Conservation (phyloP, 352 stramenopile species). For the Pythium aristosporum region DNA sequence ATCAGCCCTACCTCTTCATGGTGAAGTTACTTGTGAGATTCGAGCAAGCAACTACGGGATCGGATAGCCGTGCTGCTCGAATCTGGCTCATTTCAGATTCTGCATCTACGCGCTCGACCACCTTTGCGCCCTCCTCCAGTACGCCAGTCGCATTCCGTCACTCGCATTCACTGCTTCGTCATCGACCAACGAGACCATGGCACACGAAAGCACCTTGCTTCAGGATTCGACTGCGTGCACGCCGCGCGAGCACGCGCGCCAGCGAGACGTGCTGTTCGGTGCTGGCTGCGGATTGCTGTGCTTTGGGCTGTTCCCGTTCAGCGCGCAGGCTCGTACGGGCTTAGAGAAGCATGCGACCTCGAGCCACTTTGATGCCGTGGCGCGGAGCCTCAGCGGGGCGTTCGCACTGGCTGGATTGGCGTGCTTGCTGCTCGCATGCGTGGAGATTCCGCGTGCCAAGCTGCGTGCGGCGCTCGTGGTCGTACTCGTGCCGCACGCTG, state of each 20-base stretch:
- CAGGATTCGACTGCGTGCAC: background rate
- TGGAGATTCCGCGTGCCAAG: conserved; percentile 20
- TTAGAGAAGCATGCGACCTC: background rate
- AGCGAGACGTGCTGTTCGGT: conserved; percentile 34
- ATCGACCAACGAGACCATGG: background rate
- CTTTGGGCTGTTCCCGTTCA: conserved; percentile 33
- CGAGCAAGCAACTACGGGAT: background rate
- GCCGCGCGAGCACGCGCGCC: conserved; percentile 3
- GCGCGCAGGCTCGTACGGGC: conserved; percentile 6
- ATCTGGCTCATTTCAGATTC: too few species aligned
- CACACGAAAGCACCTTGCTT: background rate
- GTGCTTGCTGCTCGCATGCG: conserved; percentile 28
- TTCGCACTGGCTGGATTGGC: conserved; percentile 24
- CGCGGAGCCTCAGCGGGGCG: conserved; percentile 13
- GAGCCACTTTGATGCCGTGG: conserved; percentile 24
- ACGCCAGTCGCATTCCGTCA: too few species aligned
- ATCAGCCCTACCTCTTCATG: background rate
- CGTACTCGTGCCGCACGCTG: conserved; percentile 11
- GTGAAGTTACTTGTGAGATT: background rate
- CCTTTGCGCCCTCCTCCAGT: too few species aligned
- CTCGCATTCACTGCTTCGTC: too few species aligned
- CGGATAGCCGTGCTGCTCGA: too few species aligned
- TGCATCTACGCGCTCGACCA: too few species aligned
- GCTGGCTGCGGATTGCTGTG: conserved; percentile 30
- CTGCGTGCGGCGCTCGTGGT: conserved; percentile 16